Base-by-base conservation (phyloP, 805 yeast species). In the Starmerella floris region DNA sequence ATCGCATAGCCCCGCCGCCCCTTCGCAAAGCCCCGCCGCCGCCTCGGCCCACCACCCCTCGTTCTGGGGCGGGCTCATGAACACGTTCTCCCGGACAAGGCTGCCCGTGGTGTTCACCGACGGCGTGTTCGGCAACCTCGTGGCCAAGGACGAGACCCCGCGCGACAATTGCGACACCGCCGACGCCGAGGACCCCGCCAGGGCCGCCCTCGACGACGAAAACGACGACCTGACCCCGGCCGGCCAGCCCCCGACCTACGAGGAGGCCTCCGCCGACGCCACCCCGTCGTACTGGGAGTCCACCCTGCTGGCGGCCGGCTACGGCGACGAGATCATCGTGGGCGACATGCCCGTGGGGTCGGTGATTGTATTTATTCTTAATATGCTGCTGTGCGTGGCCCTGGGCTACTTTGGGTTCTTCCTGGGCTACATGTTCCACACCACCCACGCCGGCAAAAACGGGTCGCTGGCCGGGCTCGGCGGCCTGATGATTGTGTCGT, bases 241-340 rank as follows among this genome's bases (percentile, higher is more conserved):
- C 10, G 87, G 79, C 46, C 66, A 66, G 26, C 79, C 83, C 19
- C 97, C 97, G 3, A 69, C 94, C 0, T 91, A 91, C 62, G 95
- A 83, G 43, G 97, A 87, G 57, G 97, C 95, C 0, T 83, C 95
- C 0, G 80, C 84, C 3, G 98, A 91, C 58, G 74, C 91, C 15
- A 76, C 93, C 0, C 98, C 98, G 0, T 94, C 95, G 31, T 91
- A 91, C 62, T 91, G 96, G 94, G 98, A 91, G 61, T 75, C 87
- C 6, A 74, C 91, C 0, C 76, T 83, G 33, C 70, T 85, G 57
- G 73, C 83, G 4, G 82, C 94, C 4, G 84, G 79, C 8, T 65
- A 67, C 60, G 69, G 67, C 28, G 96, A 91, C 57, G 97, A 88
- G 60, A 78, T 91, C 17, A 83, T 83, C 61, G 84, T 91, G 26